Base-by-base conservation (phyloP, 331 rosid species). In the Malus hybrid region DNA sequence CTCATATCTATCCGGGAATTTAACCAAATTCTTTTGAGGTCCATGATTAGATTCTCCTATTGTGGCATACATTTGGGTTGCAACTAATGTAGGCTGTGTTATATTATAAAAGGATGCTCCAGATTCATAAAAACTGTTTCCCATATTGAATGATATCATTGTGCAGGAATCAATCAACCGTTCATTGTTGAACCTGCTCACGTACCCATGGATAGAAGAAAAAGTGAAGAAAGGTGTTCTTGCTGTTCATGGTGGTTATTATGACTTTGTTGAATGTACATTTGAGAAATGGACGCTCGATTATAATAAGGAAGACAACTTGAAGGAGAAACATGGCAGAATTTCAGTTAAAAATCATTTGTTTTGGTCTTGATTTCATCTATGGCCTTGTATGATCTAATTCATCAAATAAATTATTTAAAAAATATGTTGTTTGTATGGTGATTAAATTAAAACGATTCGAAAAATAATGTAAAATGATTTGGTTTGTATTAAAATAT, bases 271-370 rank as follows among this genome's bases (percentile, higher is more conserved):
- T 46, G 86, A 94, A 48, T 92, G 99, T 84, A 82, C 99, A 71
- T 94, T 94, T 70, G 99, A 94, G 92, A 92, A 94, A 77, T 94
- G 99, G 99, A 87, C 97, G 72, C 79, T 94, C 57, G 97, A 94
- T 82, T 90, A 85, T 71, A 55, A 85, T 71, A 55, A 86, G 68
- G 89, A 86, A 79, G 82, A 82, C 75, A 79, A 79, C 75, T 75
- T 69, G 46, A 78, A 71, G 55, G 87, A 85, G 73, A 84, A 66
- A 83, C 81, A 66, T 65, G 87, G 81, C 60, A 77, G 71, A 71
- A 63, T 92, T 72, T 83, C 92, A 6, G 80, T 87, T 26, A 92
- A 84, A 89, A 80, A 89, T 78, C 83, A 71, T 77, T 69, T 78
- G 67, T 80, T 79, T 77, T 94, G 99, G 99, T 75, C 82, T 68